Percentiles rank a stretch among this genome's conserved stretches.
Evolutionary conservation across 2,329 filamentous ascomycete genomes (phyloP).

Genomic region (Cercospora sp.): DNA sequence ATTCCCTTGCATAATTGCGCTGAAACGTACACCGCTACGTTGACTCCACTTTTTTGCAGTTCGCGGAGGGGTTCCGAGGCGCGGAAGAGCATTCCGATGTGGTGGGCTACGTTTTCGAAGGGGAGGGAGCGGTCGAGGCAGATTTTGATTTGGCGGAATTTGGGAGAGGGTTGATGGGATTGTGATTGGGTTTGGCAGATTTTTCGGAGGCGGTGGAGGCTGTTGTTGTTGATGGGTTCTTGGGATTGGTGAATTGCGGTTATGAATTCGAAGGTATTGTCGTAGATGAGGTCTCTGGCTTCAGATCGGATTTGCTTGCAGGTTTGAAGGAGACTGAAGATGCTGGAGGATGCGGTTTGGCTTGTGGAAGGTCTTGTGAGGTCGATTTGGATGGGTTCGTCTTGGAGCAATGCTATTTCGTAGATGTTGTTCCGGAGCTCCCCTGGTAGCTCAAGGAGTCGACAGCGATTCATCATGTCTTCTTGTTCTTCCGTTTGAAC

Average conservation of each 20-base stretch:
- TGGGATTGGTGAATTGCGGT: slow-evolving; percentile 3
- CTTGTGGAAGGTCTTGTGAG: neutral
- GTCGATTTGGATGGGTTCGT: slow-evolving; percentile 1
- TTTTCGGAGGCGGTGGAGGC: slow-evolving; percentile 1
- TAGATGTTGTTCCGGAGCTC: slow-evolving; percentile 10
- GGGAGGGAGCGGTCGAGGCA: slow-evolving; percentile 3
- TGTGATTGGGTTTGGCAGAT: neutral
- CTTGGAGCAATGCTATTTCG: neutral
- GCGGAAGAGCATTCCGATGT: slow-evolving; percentile 11
- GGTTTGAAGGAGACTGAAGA: slow-evolving; percentile 5
- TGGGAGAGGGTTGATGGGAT: neutral
- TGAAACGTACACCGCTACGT: slow-evolving; percentile 9
- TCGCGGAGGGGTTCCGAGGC: slow-evolving; percentile 9
- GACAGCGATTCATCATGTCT: neutral
- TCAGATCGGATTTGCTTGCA: slow-evolving; percentile 6
- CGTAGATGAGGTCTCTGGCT: neutral
- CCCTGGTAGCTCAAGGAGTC: slow-evolving; percentile 2
- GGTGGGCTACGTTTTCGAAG: slow-evolving; percentile 6
- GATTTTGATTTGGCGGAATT: neutral
- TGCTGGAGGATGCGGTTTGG: neutral
- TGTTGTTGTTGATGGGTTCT: neutral
- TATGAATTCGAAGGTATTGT: slow-evolving; percentile 14
- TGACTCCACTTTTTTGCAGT: slow-evolving; percentile 4
- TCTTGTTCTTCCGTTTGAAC: neutral
- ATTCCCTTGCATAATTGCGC: slow-evolving; percentile 5